Percentiles rank a stretch among this genome's conserved stretches.
phyloP scores from a whole-genome alignment of 305 asterid species.

The Rubia occidens region DNA sequence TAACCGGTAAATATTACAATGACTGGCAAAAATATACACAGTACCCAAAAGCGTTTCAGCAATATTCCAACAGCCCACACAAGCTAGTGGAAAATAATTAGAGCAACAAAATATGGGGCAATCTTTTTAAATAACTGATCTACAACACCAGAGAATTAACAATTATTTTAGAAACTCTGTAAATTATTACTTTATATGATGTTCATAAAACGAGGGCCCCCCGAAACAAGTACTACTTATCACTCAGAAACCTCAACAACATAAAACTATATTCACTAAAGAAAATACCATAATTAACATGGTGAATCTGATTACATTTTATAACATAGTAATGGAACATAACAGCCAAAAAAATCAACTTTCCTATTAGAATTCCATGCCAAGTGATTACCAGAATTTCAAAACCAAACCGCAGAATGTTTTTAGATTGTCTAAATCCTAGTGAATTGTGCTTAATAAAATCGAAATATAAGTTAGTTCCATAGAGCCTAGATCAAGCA shows the following conservation, averaged over 20 bases:
- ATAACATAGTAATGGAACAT: background rate
- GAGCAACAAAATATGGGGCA: slow-evolving; percentile 1
- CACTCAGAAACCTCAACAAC: background rate
- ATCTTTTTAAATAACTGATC: background rate
- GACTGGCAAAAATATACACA: slow-evolving; percentile 27
- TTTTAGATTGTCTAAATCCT: background rate
- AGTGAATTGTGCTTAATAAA: slow-evolving; percentile 1
- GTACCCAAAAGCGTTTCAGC: slow-evolving; percentile 6
- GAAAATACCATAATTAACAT: background rate
- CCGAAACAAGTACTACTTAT: background rate
- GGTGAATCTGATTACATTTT: background rate
- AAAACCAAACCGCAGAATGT: background rate
- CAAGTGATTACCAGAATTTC: background rate
- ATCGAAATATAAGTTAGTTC: background rate
- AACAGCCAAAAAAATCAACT: background rate
- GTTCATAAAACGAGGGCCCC: background rate
- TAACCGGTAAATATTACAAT: slow-evolving; percentile 56
- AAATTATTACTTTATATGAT: background rate
- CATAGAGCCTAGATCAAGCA: slow-evolving; percentile 24
- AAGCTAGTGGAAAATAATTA: background rate
- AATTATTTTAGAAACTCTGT: background rate
- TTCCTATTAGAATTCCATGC: background rate
- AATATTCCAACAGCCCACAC: slow-evolving; percentile 2
- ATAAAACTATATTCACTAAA: background rate
- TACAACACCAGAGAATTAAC: background rate